A percentile compares a stretch with the other conserved stretches of the same genome.
Evolutionary conservation across 257 asterid genomes (phyloP).

Genomic region (Coffea canephora): DNA sequence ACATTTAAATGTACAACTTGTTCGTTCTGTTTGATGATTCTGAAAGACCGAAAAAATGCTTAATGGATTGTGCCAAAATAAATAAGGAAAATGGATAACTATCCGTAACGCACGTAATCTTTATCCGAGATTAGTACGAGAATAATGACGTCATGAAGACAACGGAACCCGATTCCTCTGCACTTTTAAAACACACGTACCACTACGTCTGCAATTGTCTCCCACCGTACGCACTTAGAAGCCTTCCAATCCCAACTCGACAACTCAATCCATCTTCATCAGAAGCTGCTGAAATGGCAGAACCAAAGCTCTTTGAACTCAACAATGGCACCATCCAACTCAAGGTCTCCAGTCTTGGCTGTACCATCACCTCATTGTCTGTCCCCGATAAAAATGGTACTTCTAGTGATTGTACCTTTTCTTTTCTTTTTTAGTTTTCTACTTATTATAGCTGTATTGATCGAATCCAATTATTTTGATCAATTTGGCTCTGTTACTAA

Average conservation of each 20-base stretch:
- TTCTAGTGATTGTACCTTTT: neutral
- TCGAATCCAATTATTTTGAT: neutral
- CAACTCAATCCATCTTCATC: neutral
- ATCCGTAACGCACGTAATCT: neutral
- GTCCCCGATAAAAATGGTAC: constrained; percentile 87
- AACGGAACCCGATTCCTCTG: constrained; percentile 9
- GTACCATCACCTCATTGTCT: constrained; percentile 81
- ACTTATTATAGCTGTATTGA: neutral
- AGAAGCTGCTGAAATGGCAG: constrained; percentile 44
- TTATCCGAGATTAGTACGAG: neutral
- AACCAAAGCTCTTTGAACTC: constrained; percentile 80
- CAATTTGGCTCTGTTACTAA: neutral
- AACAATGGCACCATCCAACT: constrained; percentile 77
- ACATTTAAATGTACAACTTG: too few species aligned
- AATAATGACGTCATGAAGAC: neutral
- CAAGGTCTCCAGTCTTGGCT: constrained; percentile 72
- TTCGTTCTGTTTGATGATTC: too few species aligned
- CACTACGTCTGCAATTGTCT: neutral
- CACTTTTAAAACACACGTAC: neutral
- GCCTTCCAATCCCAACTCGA: neutral
- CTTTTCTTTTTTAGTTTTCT: neutral
- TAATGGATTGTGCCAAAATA: too few species aligned
- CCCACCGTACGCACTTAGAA: neutral
- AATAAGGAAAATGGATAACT: too few species aligned
- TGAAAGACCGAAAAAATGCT: too few species aligned